Evolutionary conservation across 371 early-diverging fungal species (phyloP).

Genomic region (Entomophthora muscae): DNA sequence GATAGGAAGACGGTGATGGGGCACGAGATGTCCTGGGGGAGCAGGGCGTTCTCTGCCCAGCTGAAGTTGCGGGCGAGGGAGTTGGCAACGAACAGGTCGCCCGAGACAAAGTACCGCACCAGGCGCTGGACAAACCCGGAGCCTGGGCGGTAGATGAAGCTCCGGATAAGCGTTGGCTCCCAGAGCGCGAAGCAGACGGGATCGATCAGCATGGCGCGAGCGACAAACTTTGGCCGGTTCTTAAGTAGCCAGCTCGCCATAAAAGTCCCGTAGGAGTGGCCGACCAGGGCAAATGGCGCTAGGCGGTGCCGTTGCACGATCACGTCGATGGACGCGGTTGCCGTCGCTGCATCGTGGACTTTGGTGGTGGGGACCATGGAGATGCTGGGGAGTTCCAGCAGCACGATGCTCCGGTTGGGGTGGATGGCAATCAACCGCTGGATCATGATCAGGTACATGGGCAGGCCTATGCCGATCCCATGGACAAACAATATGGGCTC

Average conservation of each 20-base stretch:
- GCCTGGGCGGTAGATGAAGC: not conserved
- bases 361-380: not conserved
- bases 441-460: not conserved
- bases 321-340: not conserved
- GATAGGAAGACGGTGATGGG: not conserved
- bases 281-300: not conserved
- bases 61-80: not conserved
- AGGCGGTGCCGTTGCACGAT: not conserved
- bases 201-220: not conserved
- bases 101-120: not conserved
- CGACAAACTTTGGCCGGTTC: not conserved
- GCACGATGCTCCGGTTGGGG: not conserved
- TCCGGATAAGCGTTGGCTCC: not conserved
- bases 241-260: not conserved
- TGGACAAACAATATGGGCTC: conserved; percentile 2
- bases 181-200: conserved; percentile 5
- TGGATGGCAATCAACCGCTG: not conserved
- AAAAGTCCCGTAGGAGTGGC: not conserved
- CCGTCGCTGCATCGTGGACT: not conserved
- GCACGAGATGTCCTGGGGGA: not conserved
- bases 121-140: not conserved
- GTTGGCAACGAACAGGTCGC: conserved; percentile 1
- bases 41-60: not conserved
- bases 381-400: not conserved
- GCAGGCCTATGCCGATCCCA: not conserved